Evolutionary conservation across 768 basidiomycete genomes (phyloP).

Genomic region (Suillus placidus): DNA sequence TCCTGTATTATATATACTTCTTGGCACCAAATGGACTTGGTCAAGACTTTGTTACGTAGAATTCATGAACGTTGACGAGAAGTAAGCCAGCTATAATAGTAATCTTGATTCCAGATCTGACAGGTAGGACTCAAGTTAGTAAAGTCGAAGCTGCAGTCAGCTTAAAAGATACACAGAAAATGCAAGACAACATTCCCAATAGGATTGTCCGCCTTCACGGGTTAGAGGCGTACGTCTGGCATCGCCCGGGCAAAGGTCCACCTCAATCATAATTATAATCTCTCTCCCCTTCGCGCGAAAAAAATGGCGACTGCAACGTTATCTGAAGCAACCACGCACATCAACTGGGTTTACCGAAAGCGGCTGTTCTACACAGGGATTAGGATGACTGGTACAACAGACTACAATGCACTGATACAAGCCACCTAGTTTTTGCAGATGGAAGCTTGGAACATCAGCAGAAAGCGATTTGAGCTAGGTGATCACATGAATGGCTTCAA

Average conservation of each 20-base stretch:
- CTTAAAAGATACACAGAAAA: background rate
- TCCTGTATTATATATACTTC: no score
- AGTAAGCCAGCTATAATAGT: background rate
- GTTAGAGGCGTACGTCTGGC: background rate
- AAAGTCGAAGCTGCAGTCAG: background rate
- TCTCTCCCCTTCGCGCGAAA: background rate
- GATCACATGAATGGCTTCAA: background rate
- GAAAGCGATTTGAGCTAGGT: background rate
- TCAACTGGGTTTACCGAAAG: background rate
- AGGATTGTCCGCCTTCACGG: background rate
- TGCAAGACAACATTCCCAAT: background rate
- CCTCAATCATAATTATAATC: no score
- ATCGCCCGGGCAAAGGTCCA: background rate
- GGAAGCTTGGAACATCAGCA: background rate
- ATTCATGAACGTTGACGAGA: no score
- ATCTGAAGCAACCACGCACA: background rate
- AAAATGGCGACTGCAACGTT: background rate
- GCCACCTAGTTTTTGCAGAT: constrained; percentile 4
- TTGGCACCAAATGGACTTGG: no score
- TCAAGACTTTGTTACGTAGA: no score
- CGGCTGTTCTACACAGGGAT: background rate
- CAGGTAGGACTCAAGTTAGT: background rate
- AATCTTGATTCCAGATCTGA: background rate
- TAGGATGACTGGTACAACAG: background rate
- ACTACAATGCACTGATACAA: constrained; percentile 3